phyloP scores from a whole-genome alignment of 257 asterid genomes.

The Echites panduratus region DNA sequence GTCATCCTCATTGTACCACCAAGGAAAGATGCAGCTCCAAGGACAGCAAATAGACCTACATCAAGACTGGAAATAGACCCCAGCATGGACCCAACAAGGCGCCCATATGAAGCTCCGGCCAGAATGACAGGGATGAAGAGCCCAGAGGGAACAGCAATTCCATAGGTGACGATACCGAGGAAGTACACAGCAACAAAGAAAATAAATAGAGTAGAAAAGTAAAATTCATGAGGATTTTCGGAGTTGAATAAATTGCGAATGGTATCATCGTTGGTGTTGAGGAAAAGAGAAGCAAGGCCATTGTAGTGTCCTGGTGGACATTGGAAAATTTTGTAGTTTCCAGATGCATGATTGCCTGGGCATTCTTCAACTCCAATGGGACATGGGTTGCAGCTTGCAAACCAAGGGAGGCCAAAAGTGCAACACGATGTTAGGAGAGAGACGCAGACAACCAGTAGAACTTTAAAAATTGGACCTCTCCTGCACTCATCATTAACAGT shows the following conservation, averaged over 20 bases:
- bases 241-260: slow-evolving; percentile 77
- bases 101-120: slow-evolving; percentile 98
- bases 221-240: slow-evolving; percentile 42
- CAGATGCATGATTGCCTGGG: slow-evolving; percentile 69
- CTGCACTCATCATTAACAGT: slow-evolving; percentile 35
- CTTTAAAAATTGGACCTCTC: slow-evolving; percentile 70
- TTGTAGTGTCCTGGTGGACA: slow-evolving; percentile 73
- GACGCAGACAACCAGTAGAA: slow-evolving; percentile 58
- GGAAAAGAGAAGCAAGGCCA: slow-evolving; percentile 86
- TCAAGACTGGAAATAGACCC: slow-evolving; percentile 62
- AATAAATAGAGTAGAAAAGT: slow-evolving; percentile 47
- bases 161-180: slow-evolving; percentile 82
- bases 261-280: slow-evolving; percentile 88
- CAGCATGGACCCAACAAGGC: slow-evolving; percentile 50
- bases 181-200: slow-evolving; percentile 54
- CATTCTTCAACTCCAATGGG: slow-evolving; percentile 52
- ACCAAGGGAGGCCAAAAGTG: slow-evolving; percentile 82
- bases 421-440: slow-evolving; percentile 79
- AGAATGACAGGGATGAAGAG: slow-evolving; percentile 96
- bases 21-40: slow-evolving; percentile 96
- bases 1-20: slow-evolving; percentile 99
- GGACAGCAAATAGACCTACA: slow-evolving; percentile 71
- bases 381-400: slow-evolving; percentile 72
- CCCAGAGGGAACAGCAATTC: slow-evolving; percentile 95
- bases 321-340: slow-evolving; percentile 79